Conservation (phyloP, 2,329 filamentous ascomycete genomes). For the Fusarium redolens region DNA sequence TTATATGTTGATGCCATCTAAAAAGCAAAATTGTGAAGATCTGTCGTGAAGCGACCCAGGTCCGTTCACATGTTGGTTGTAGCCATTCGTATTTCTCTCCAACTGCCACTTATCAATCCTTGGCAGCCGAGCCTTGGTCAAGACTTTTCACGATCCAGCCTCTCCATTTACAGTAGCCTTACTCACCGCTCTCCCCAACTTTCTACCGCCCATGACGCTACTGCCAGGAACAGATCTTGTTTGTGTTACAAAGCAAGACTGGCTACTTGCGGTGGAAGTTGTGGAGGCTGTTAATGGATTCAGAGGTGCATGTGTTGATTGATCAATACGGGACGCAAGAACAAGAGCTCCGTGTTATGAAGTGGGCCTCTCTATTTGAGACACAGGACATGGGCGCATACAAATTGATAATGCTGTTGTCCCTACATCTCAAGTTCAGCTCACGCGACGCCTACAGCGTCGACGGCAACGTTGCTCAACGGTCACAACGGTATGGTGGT, state of each 20-base stretch:
- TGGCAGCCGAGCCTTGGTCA: not conserved
- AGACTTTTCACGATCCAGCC: slow-evolving; percentile 16
- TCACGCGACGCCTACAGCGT: slow-evolving; percentile 1
- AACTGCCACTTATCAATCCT: not conserved
- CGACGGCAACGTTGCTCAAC: slow-evolving; percentile 5
- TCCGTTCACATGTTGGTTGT: not conserved
- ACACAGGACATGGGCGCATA: not conserved
- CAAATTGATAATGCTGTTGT: slow-evolving; percentile 7
- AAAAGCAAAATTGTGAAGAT: not conserved
- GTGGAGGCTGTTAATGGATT: slow-evolving; percentile 17
- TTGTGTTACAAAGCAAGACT: slow-evolving; percentile 14
- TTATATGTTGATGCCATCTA: not conserved
- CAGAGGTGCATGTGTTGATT: slow-evolving; percentile 18
- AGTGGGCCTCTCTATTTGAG: slow-evolving; percentile 1
- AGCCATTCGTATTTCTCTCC: not conserved
- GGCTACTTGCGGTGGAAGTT: slow-evolving; percentile 24
- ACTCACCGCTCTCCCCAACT: slow-evolving; percentile 24
- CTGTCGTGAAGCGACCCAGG: not conserved
- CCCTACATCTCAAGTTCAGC: slow-evolving; percentile 15
- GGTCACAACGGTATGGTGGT: slow-evolving; percentile 1
- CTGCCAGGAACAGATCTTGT: slow-evolving; percentile 15
- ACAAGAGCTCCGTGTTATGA: slow-evolving; percentile 2
- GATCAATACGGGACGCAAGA: slow-evolving; percentile 33
- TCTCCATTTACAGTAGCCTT: slow-evolving; percentile 13
- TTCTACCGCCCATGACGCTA: slow-evolving; percentile 7